Conservation (phyloP, 768 basidiomycete species). For the Imleria badia region DNA sequence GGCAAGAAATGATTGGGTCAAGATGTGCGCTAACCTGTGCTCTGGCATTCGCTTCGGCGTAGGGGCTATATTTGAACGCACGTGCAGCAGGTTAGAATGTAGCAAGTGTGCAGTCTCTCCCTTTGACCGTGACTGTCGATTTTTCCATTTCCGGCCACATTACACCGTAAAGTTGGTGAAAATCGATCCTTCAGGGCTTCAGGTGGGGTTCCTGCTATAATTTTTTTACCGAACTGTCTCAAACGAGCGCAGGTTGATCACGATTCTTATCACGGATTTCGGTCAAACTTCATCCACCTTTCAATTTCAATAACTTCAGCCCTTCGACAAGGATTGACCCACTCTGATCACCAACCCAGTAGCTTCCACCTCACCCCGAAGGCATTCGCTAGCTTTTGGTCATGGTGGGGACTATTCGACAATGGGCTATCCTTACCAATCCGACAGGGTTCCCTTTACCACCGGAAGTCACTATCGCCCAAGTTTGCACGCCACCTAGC, state of each 20-base stretch:
- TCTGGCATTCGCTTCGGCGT: slow-evolving; percentile 88
- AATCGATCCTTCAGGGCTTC: slow-evolving; percentile 36
- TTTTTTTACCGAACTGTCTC: neutral
- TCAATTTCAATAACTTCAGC: slow-evolving; percentile 82
- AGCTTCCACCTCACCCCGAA: slow-evolving; percentile 85
- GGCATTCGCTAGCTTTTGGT: slow-evolving; percentile 85
- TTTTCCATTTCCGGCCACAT: slow-evolving; percentile 81
- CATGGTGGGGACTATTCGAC: slow-evolving; percentile 90
- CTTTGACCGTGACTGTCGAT: slow-evolving; percentile 76
- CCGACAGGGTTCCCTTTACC: slow-evolving; percentile 83
- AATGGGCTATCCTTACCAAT: slow-evolving; percentile 76
- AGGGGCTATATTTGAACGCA: slow-evolving; percentile 77
- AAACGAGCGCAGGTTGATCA: slow-evolving; percentile 36
- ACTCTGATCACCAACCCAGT: slow-evolving; percentile 43
- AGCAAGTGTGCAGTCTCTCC: slow-evolving; percentile 53
- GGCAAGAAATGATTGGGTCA: slow-evolving; percentile 44
- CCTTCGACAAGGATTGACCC: slow-evolving; percentile 32
- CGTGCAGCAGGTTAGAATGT: slow-evolving; percentile 70
- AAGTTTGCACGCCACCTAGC: slow-evolving; percentile 88
- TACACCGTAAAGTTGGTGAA: slow-evolving; percentile 69
- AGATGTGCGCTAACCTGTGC: slow-evolving; percentile 79
- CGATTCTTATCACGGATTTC: slow-evolving; percentile 86
- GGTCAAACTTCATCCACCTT: slow-evolving; percentile 92
- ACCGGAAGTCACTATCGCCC: slow-evolving; percentile 66
- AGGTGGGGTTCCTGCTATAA: slow-evolving; percentile 40